Conservation (phyloP, 2,329 filamentous ascomycete genomes). For the Pseudocercospora eumusae region DNA sequence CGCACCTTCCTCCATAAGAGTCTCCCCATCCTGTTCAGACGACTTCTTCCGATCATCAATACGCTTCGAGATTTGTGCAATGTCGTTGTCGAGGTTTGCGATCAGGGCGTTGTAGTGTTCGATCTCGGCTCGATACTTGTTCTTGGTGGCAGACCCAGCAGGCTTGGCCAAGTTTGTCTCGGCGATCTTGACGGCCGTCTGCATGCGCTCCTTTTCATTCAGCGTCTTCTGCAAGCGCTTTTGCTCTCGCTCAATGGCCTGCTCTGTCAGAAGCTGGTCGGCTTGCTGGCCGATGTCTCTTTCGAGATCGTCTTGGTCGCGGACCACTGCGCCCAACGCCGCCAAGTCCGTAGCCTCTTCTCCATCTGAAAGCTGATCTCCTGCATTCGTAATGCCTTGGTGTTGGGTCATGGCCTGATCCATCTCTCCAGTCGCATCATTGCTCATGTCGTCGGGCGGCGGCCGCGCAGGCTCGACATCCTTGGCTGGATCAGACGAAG, state of each 20-base stretch:
- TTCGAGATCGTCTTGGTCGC: conserved; percentile 87
- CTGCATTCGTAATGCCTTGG: neutral
- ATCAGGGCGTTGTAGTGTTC: conserved; percentile 66
- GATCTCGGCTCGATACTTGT: conserved; percentile 66
- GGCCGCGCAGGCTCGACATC: neutral
- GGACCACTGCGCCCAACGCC: conserved; percentile 52
- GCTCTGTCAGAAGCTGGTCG: conserved; percentile 60
- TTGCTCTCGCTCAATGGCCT: conserved; percentile 64
- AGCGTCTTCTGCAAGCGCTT: conserved; percentile 62
- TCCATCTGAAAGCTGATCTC: conserved; percentile 12
- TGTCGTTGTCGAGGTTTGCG: conserved; percentile 66
- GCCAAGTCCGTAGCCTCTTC: conserved; percentile 46
- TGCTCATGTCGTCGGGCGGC: neutral
- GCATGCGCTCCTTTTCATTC: conserved; percentile 59
- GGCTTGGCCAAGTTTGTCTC: conserved; percentile 60
- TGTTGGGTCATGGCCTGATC: neutral
- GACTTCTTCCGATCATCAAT: conserved; percentile 72
- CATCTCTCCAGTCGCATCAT: neutral
- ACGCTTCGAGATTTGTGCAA: conserved; percentile 76
- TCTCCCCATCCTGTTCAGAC: conserved; percentile 43
- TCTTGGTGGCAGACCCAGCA: conserved; percentile 56
- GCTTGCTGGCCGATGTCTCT: conserved; percentile 74
- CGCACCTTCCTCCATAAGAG: conserved; percentile 49
- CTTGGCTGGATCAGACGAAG: neutral
- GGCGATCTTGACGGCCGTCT: conserved; percentile 63